Percentiles rank a stretch among this genome's conserved stretches.
These are phyloP conservation scores for Solanum corneliomulleri DNA, from an alignment of 257 asterid genomes.

Conservation along the genomic window DNA sequence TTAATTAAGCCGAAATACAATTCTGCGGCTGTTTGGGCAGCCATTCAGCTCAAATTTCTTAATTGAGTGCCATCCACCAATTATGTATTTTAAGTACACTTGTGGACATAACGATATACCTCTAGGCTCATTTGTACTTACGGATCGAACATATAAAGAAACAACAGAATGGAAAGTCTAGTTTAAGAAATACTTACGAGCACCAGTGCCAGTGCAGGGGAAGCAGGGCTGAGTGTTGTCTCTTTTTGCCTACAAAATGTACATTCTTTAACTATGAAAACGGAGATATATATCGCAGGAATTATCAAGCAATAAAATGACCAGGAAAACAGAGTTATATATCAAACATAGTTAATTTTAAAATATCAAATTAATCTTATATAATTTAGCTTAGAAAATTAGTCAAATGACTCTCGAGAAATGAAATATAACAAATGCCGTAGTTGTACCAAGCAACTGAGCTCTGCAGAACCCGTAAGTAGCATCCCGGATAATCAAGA, in stretches of 20 bases:
- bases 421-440: too few relatives aligned
- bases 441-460: too few relatives aligned
- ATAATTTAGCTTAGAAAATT: too few relatives aligned
- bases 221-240: slow-evolving; percentile 92
- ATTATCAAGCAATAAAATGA: too few relatives aligned
- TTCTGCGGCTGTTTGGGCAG: neutral
- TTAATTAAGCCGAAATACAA: neutral
- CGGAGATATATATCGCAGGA: too few relatives aligned
- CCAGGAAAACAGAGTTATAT: too few relatives aligned
- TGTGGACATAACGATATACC: neutral
- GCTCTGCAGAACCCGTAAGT: too few relatives aligned
- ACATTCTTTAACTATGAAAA: neutral
- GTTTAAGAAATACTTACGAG: slow-evolving; percentile 54
- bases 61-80: neutral
- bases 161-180: neutral
- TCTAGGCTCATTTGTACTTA: neutral
- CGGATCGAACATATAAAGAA: neutral
- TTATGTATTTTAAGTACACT: neutral
- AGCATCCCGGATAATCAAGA: too few relatives aligned
- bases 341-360: too few relatives aligned
- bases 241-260: slow-evolving; percentile 59
- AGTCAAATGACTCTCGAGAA: too few relatives aligned
- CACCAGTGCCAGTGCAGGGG: slow-evolving; percentile 85
- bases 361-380: too few relatives aligned
- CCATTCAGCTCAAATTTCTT: neutral